Base-by-base conservation (phyloP, 805 yeast genomes). In the Zygosaccharomyces siamensis region DNA sequence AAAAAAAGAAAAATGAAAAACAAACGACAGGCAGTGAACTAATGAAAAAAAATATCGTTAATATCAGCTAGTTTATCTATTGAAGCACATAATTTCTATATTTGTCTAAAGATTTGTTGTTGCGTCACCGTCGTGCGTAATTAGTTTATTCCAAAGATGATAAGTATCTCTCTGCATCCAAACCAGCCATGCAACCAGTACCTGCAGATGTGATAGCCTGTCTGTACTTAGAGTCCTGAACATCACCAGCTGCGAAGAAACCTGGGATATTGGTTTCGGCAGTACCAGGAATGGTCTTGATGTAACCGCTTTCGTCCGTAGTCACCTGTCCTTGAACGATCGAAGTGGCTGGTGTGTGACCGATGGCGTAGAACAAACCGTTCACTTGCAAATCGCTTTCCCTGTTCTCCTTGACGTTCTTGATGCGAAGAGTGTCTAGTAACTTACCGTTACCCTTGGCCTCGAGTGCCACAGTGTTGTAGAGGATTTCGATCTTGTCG, bases 201-300 rank as follows among this genome's bases (percentile, higher is more conserved):
- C 99, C 99, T n/a, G 99, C 99, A 69, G 97, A 89, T 37, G 99
- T 93, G 66, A 93, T 89, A 50, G 99, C 99, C 76, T 93, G 99
- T 82, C 99, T 88, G 73, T 92, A 93, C 68, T 80, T 81, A 71
- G 88, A 84, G 73, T 93, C 99, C 73, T 93, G 99, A 49, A 93
- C 99, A 67, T 93, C 99, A 73, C 99, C 99, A 51, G 99, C 99
- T 52, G 99, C 99, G 60, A 86, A 93, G 53, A 93, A 87, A 68
- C 97, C 98, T 63, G 79, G 80, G 51, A 92, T 79, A 11, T 95
- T 82, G 42, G 99, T 93, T 60, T 75, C 71, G 14, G 98, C 74
- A 18, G 96, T 75, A 54, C 98, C 99, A 61, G 98, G 97, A 37
- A 76, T 75, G 55, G 99, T 93, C 67, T 80, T 74, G 63, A 93